Evolutionary conservation across 2,329 filamentous ascomycete genomes (phyloP), one percentile per base, ranked within the genome.

Genomic region (Chrysoporthe austroafricana): DNA sequence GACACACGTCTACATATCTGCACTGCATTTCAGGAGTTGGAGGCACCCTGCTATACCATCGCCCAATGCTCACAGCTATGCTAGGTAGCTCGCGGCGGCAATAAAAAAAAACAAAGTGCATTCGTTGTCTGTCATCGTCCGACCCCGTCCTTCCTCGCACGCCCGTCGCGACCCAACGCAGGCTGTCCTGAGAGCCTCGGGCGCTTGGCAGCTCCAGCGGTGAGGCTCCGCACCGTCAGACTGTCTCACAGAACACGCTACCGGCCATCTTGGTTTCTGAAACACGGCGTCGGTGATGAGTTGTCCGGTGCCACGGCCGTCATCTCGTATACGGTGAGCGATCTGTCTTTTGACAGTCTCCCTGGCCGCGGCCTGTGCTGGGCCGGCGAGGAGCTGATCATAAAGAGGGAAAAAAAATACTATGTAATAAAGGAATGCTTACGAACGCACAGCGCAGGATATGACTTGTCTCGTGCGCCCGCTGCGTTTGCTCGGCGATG

Each of bases 261-360:
- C 44, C 42, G 14, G 26, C n/a, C 16, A 13, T 26, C 9, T 32
- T 9, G 9, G 4, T 9, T 3, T 44, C 13, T 59, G 39, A 42
- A 39, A 63, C 62, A 43, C 14, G 13, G 34, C 36, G 50, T 63
- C 62, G 62, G 54, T 63, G 36, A 57, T 63, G 50, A 34, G 62
- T 26, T 63, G 62, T 63, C 32, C 61, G 9, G 48, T 63, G 36
- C 16, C n/a, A 60, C 18, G 34, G 44, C 21, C 11, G 21, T 11
- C 9, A 11, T 21, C 21, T 14, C 21, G 48, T 32, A 32, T 26
- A 52, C 5, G 8, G 16, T 18, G 44, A 48, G 7, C 3, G 44
- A 44, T 21, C 6, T 7, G 46, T 50, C n/a, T 26, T 8, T n/a
- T 11, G 46, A 50, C 13, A 6, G 46, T 50, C 6, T 26, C 13